These are phyloP conservation scores for Globisporangium carolinianum DNA, from an alignment of 352 stramenopile species.

Conservation along the genomic window DNA sequence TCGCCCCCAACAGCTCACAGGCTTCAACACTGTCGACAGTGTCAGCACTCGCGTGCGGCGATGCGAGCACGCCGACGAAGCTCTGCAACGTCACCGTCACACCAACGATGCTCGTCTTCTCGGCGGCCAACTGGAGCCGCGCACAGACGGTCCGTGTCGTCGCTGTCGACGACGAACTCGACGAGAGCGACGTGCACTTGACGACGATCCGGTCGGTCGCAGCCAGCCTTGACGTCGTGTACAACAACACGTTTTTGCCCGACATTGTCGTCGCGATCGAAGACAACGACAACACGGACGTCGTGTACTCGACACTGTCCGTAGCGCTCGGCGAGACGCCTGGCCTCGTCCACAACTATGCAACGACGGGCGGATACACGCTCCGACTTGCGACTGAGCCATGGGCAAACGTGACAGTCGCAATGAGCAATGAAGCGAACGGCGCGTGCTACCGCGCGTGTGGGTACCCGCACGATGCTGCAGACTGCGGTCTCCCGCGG, in stretches of 20 bases:
- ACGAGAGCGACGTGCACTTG: conserved; percentile 59
- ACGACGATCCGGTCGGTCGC: conserved; percentile 42
- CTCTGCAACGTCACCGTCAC: conserved; percentile 68
- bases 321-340: conserved; percentile 35
- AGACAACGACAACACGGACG: conserved; percentile 51
- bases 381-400: conserved; percentile 51
- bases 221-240: conserved; percentile 43
- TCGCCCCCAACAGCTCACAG: conserved; percentile 1
- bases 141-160: conserved; percentile 64
- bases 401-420: conserved; percentile 65
- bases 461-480: conserved; percentile 50
- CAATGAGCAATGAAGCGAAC: conserved; percentile 70
- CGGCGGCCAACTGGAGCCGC: conserved; percentile 39
- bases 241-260: conserved; percentile 44
- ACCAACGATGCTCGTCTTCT: conserved; percentile 43
- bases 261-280: conserved; percentile 61
- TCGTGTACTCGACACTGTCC: conserved; percentile 40
- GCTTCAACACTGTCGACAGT: not conserved
- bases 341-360: conserved; percentile 13
- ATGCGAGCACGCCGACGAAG: conserved; percentile 12
- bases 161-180: conserved; percentile 58
- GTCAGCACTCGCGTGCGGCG: not conserved
- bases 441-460: conserved; percentile 60
- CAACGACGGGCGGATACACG: conserved; percentile 28
- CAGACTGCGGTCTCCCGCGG: conserved; percentile 46